These are phyloP conservation scores for Diaporthe sp. DNA, from an alignment of 2,329 filamentous ascomycete species.

Conservation along the genomic window DNA sequence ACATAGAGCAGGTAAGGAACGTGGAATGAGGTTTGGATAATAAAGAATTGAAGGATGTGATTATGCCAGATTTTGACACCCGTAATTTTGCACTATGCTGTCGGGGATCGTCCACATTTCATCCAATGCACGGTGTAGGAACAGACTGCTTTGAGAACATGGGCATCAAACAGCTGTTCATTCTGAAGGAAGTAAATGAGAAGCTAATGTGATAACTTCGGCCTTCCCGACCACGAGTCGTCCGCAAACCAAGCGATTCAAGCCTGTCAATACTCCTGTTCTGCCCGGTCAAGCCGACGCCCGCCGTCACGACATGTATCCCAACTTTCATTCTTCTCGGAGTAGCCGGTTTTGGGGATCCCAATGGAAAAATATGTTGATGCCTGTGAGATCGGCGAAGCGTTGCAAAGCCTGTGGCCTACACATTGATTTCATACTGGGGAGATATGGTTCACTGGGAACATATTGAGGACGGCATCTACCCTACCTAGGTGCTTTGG, in stretches of 20 bases:
- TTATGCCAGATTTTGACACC: not conserved
- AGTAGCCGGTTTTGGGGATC: too few species aligned
- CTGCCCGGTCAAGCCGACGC: not conserved
- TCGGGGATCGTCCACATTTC: not conserved
- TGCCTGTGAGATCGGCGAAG: not conserved
- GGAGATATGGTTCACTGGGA: not conserved
- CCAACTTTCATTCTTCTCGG: not conserved
- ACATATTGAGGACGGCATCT: not conserved
- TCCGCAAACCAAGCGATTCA: slow-evolving; percentile 2
- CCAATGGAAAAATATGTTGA: too few species aligned
- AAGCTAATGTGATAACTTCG: not conserved
- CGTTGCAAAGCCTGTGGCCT: too few species aligned
- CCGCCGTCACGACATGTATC: not conserved
- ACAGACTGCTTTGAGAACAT: not conserved
- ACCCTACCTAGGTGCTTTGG: not conserved
- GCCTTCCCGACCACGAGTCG: not conserved
- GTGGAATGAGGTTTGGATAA: not conserved
- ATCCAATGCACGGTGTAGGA: not conserved
- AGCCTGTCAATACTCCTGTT: not conserved
- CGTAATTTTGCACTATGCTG: not conserved
- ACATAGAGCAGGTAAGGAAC: not conserved
- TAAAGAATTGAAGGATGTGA: not conserved
- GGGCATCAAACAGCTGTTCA: not conserved
- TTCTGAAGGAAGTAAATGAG: not conserved
- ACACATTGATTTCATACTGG: not conserved